These are phyloP conservation scores for Gliomastix tumulicola DNA, from an alignment of 2,329 filamentous ascomycete genomes.

Conservation along the genomic window DNA sequence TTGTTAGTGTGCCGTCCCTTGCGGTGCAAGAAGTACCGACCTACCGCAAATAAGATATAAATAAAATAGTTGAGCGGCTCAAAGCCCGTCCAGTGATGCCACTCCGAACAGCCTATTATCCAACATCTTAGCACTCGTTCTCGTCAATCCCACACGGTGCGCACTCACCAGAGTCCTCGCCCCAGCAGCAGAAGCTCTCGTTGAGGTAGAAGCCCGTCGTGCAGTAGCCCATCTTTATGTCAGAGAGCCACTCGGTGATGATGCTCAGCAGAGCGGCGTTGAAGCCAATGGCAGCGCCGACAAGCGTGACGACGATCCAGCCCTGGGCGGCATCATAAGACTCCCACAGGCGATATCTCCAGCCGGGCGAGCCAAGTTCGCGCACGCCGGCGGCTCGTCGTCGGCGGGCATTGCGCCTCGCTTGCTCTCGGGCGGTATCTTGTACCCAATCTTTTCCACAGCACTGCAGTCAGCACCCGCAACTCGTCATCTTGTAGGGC, in stretches of 20 bases:
- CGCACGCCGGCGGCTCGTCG: conserved; percentile 67
- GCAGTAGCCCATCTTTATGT: conserved; percentile 95
- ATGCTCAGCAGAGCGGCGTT: conserved; percentile 94
- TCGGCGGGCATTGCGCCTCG: conserved; percentile 69
- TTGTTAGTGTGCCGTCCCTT: conserved; percentile 4
- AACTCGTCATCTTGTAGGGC: too few relatives aligned
- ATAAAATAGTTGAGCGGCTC: conserved; percentile 75
- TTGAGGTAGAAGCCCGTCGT: conserved; percentile 95
- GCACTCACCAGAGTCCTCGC: conserved; percentile 68
- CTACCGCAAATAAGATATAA: conserved; percentile 79
- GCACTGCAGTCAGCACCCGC: background rate
- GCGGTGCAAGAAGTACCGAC: conserved; percentile 11
- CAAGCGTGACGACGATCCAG: conserved; percentile 94
- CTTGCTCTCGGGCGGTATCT: conserved; percentile 86
- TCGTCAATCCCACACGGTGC: too few relatives aligned
- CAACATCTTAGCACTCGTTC: too few relatives aligned
- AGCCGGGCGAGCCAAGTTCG: conserved; percentile 62
- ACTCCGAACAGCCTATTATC: conserved; percentile 67
- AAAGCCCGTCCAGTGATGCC: conserved; percentile 82
- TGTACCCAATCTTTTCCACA: conserved; percentile 78
- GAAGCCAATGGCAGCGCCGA: conserved; percentile 85
- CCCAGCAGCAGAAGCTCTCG: conserved; percentile 97
- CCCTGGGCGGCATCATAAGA: conserved; percentile 95
- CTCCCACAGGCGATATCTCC: conserved; percentile 74
- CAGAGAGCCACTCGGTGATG: conserved; percentile 91